These are phyloP conservation scores for Paramecium caudatum DNA, from an alignment of 73 alveolate species.

Conservation along the genomic window DNA sequence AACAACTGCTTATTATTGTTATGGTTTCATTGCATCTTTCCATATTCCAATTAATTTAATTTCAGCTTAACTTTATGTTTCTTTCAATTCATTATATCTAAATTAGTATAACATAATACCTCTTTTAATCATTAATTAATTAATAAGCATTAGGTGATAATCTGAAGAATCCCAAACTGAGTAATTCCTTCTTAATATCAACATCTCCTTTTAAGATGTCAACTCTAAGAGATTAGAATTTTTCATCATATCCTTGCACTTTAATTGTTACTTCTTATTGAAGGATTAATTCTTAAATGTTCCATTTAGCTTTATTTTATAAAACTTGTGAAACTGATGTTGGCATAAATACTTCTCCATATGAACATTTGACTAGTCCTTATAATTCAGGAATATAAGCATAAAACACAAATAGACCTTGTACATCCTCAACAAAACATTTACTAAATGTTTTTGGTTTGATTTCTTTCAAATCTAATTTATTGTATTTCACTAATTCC, in stretches of 20 bases:
- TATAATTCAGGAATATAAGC: slow-evolving; percentile 48
- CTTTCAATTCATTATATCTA: slow-evolving; percentile 75
- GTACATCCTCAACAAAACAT: slow-evolving; percentile 64
- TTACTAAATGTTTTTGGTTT: background rate
- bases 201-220: slow-evolving; percentile 37
- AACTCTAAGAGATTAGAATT: slow-evolving; percentile 23
- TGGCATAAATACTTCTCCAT: slow-evolving; percentile 65
- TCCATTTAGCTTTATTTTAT: slow-evolving; percentile 61
- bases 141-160: slow-evolving; percentile 65
- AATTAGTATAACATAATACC: background rate
- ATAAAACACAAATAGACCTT: slow-evolving; percentile 60
- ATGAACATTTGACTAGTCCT: slow-evolving; percentile 58
- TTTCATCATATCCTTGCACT: slow-evolving; percentile 40
- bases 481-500: slow-evolving; percentile 32
- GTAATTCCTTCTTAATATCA: slow-evolving; percentile 36
- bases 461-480: slow-evolving; percentile 8
- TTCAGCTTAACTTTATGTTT: slow-evolving; percentile 80
- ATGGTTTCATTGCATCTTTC: slow-evolving; percentile 80
- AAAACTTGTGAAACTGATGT: background rate
- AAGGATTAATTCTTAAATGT: slow-evolving; percentile 44
- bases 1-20: slow-evolving; percentile 63
- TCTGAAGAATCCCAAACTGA: slow-evolving; percentile 56
- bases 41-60: slow-evolving; percentile 78
- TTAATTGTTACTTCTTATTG: slow-evolving; percentile 30
- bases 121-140: slow-evolving; percentile 41